phyloP scores from a whole-genome alignment of 192 early-diverging fungal genomes.

The Backusella circina region DNA sequence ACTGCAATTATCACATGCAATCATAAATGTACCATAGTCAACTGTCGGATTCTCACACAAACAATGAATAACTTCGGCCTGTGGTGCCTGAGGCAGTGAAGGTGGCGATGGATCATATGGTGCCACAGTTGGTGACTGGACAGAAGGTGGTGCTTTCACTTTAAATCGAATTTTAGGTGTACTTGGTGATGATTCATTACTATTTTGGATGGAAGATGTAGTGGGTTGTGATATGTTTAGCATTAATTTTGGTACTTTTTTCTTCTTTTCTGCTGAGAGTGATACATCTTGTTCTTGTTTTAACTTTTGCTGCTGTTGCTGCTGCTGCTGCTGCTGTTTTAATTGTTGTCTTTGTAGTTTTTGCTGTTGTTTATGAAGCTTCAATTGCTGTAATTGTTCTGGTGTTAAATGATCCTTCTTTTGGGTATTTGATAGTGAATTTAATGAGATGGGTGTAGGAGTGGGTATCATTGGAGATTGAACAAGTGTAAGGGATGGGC shows the following conservation, averaged over 20 bases:
- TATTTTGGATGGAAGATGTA: background rate
- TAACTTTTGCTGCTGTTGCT: background rate
- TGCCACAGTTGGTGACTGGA: background rate
- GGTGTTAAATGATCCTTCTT: background rate
- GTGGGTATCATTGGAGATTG: background rate
- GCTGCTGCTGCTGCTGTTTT: constrained; percentile 11
- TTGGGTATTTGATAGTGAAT: background rate
- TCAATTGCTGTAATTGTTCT: background rate
- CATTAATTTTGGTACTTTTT: constrained; percentile 11
- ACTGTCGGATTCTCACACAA: constrained; percentile 54
- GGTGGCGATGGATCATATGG: background rate
- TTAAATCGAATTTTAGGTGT: constrained; percentile 38
- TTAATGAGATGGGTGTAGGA: background rate
- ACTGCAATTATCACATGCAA: constrained; percentile 57
- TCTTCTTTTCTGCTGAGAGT: background rate
- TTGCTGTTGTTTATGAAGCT: constrained; percentile 3
- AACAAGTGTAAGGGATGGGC: background rate
- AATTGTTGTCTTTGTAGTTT: constrained; percentile 6
- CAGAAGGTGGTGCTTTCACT: constrained; percentile 20
- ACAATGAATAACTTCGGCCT: constrained; percentile 47
- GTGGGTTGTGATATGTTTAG: constrained; percentile 10
- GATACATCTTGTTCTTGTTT: background rate
- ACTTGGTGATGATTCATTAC: constrained; percentile 5
- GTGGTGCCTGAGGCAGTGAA: background rate
- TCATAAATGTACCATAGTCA: constrained; percentile 61